phyloP scores from a whole-genome alignment of 1,139 yeast genomes.

The Lipomyces yarrowii region DNA sequence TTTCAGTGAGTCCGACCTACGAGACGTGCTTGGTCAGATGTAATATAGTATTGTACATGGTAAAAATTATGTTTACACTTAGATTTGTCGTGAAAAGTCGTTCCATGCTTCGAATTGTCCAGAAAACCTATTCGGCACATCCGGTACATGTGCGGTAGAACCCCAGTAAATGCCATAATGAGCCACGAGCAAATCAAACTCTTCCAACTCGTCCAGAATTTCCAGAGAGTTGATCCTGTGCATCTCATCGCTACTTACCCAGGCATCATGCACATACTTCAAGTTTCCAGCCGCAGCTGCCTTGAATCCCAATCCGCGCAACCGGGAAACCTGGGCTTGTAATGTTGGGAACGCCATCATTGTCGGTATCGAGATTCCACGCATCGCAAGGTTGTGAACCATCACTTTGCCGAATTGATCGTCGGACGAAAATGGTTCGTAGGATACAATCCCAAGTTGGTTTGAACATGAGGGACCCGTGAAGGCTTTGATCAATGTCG shows the following conservation, averaged over 20 bases:
- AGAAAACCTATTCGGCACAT: neutral
- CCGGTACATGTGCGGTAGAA: constrained; percentile 8
- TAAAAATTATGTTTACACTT: neutral
- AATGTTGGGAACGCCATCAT: constrained; percentile 55
- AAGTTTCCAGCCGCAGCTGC: constrained; percentile 54
- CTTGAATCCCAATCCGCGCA: constrained; percentile 34
- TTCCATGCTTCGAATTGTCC: constrained; percentile 8
- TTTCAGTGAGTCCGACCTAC: constrained; percentile 9
- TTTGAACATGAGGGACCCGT: constrained; percentile 1
- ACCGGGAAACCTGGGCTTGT: constrained; percentile 50
- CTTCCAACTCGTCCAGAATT: constrained; percentile 88
- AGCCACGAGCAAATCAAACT: constrained; percentile 66
- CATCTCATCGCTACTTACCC: constrained; percentile 56
- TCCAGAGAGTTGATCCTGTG: constrained; percentile 64
- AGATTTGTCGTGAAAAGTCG: neutral
- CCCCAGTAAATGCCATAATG: constrained; percentile 71
- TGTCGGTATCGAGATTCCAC: constrained; percentile 78
- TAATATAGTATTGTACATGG: neutral
- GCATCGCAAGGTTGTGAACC: constrained; percentile 65
- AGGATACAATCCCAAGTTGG: constrained; percentile 54
- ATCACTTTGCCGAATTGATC: constrained; percentile 83
- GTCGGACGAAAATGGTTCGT: constrained; percentile 77
- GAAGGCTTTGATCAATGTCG: constrained; percentile 37
- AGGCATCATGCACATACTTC: constrained; percentile 59
- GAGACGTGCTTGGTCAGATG: constrained; percentile 12